These are phyloP conservation scores for Beta macrorhiza DNA, from an alignment of 179 eudicot species.

Conservation along the genomic window DNA sequence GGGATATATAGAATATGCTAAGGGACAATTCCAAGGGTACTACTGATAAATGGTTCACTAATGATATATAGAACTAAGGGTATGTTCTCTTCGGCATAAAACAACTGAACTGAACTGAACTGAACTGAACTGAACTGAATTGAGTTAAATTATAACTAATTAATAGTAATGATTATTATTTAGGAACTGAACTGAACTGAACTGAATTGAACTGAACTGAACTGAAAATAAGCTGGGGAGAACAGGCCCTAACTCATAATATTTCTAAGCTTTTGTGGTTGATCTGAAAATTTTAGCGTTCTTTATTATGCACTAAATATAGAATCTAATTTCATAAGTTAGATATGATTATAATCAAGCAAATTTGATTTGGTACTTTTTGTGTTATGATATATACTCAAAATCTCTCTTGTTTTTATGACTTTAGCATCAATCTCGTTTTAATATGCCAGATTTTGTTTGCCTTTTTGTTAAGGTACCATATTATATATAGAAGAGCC, in stretches of 20 bases:
- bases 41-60: not conserved
- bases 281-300: not conserved
- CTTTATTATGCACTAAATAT: not conserved
- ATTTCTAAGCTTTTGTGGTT: not conserved
- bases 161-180: too few species aligned
- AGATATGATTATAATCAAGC: not conserved
- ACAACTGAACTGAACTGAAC: too few species aligned
- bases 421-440: too few species aligned
- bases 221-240: too few species aligned
- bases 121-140: too few species aligned
- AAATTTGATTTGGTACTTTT: slow-evolving; percentile 6
- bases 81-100: too few species aligned
- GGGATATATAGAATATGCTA: not conserved
- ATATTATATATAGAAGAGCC: not conserved
- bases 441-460: not conserved
- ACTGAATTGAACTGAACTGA: too few species aligned
- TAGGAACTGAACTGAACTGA: too few species aligned
- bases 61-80: not conserved
- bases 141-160: too few species aligned
- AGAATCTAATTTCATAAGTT: not conserved
- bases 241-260: not conserved
- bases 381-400: not conserved
- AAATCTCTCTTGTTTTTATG: too few species aligned
- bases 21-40: not conserved
- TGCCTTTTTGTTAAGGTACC: not conserved